Evolutionary conservation across 2,329 filamentous ascomycete genomes (phyloP), one percentile per base, ranked within the genome.

Genomic region (Lachnellula subtilissima): DNA sequence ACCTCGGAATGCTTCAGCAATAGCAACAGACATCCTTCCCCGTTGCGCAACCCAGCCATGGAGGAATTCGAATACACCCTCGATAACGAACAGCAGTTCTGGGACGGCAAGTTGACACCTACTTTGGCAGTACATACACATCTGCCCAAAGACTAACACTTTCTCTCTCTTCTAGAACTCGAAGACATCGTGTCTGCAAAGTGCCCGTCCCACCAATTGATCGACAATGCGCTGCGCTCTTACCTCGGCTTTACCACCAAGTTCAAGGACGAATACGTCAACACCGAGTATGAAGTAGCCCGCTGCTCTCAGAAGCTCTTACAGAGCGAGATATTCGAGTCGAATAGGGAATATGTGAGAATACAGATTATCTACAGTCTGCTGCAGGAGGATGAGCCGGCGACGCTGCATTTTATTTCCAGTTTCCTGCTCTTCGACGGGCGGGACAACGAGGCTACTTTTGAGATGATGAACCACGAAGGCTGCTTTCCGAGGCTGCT

Each of bases 281-380:
- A 83, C 56, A 86, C 84, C 64, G 89, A 95, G 64, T 85, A 92
- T 68, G 89, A 95, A 67, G 79, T 96, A 56, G 85, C 86, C 23
- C 83, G 79, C 65, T 97, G 92, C 75, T 87, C 88, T 57, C 88
- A 89, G 71, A 84, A 84, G 71, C 81, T 99, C 39, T 78, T 95
- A 56, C 79, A 86, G 52, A 91, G 91, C 70, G 75, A 76, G 17
- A 77, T 97, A 46, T 99, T 95, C 72, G 73, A 75, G 25, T 73
- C 79, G 14, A 87, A 97, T 71, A 82, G 84, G 63, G 87, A 91
- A 55, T 97, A 99, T 73, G 89, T 97, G 60, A 89, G 93, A 61
- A 88, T 84, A 46, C 94, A 97, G 75, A 91, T 99, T 67, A 85
- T 97, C 62, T 91, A 96, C 73, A 92, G 91, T 71, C 78, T 99